phyloP scores from a whole-genome alignment of 2,329 filamentous ascomycete species.

The Alternaria longipes region DNA sequence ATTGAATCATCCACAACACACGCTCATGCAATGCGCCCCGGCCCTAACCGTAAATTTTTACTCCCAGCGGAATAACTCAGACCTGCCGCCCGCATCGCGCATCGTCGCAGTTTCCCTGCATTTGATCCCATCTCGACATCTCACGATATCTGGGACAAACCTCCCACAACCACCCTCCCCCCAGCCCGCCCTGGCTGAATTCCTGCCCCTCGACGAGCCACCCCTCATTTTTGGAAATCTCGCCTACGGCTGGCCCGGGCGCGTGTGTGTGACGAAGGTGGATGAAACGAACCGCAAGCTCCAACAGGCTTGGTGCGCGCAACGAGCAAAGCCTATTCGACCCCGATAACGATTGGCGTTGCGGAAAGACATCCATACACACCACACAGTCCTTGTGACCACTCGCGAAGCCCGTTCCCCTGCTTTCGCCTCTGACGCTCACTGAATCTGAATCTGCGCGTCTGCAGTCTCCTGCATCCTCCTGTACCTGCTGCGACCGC shows the following conservation, averaged over 20 bases:
- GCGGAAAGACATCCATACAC: conserved; percentile 21
- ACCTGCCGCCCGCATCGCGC: conserved; percentile 28
- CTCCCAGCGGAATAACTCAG: conserved; percentile 26
- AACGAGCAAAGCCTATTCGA: conserved; percentile 29
- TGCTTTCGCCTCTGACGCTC: conserved; percentile 25
- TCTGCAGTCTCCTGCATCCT: conserved; percentile 27
- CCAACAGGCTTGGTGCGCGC: conserved; percentile 35
- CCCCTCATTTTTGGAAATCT: conserved; percentile 30
- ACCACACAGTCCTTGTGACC: conserved; percentile 36
- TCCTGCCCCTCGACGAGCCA: conserved; percentile 25
- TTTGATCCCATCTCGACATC: conserved; percentile 29
- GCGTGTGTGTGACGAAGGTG: conserved; percentile 36
- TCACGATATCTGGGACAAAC: conserved; percentile 15
- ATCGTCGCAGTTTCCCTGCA: conserved; percentile 29
- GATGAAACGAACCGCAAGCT: conserved; percentile 35
- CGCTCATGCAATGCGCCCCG: conserved; percentile 32
- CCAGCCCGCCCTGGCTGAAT: conserved; percentile 13
- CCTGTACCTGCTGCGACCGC: conserved; percentile 19
- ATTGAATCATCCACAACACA: conserved; percentile 21
- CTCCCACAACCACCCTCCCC: conserved; percentile 14
- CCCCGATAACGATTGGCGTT: conserved; percentile 36
- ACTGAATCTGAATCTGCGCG: conserved; percentile 22
- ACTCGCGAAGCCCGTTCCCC: conserved; percentile 29
- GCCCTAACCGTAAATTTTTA: conserved; percentile 32
- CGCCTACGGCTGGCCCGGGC: conserved; percentile 36